Conservation (phyloP, 1,284 basidiomycete species). For the Erythrobasidium hasegawianum region DNA sequence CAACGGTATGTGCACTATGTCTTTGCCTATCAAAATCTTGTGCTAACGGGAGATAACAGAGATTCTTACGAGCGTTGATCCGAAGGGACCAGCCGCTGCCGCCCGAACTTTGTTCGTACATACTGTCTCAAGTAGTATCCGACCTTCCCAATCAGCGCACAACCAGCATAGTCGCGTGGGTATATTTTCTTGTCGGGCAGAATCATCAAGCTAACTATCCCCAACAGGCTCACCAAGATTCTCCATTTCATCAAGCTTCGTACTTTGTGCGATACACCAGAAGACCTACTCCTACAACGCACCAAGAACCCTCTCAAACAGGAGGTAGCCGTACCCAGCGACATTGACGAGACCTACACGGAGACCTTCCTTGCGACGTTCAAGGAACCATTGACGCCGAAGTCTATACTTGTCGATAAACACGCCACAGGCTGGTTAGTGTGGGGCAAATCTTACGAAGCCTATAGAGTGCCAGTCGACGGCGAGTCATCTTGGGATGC, state of each 20-base stretch:
- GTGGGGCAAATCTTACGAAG: slow-evolving; percentile 71
- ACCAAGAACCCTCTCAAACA: slow-evolving; percentile 69
- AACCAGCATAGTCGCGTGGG: slow-evolving; percentile 62
- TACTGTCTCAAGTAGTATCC: slow-evolving; percentile 54
- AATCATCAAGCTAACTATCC: background rate
- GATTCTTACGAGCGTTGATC: slow-evolving; percentile 67
- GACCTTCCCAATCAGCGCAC: slow-evolving; percentile 74
- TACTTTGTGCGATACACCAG: slow-evolving; percentile 61
- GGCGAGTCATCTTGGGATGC: slow-evolving; percentile 64
- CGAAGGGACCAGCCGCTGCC: slow-evolving; percentile 68
- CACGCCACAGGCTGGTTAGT: slow-evolving; percentile 76
- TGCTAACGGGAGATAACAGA: slow-evolving; percentile 41
- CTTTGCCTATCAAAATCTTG: too few relatives aligned
- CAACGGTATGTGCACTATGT: slow-evolving; percentile 49
- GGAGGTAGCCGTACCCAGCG: slow-evolving; percentile 55
- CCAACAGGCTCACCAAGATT: slow-evolving; percentile 64
- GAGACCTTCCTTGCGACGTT: slow-evolving; percentile 56
- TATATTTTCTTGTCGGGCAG: slow-evolving; percentile 30
- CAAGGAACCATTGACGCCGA: slow-evolving; percentile 46
- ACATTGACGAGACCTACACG: slow-evolving; percentile 55
- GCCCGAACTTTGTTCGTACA: slow-evolving; percentile 58
- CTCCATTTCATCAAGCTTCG: slow-evolving; percentile 78
- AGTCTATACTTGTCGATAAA: slow-evolving; percentile 66
- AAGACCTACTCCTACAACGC: slow-evolving; percentile 74
- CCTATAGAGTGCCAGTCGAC: slow-evolving; percentile 58